Conservation (phyloP, 208 protist genomes). For the Trypanosoma vivax region DNA sequence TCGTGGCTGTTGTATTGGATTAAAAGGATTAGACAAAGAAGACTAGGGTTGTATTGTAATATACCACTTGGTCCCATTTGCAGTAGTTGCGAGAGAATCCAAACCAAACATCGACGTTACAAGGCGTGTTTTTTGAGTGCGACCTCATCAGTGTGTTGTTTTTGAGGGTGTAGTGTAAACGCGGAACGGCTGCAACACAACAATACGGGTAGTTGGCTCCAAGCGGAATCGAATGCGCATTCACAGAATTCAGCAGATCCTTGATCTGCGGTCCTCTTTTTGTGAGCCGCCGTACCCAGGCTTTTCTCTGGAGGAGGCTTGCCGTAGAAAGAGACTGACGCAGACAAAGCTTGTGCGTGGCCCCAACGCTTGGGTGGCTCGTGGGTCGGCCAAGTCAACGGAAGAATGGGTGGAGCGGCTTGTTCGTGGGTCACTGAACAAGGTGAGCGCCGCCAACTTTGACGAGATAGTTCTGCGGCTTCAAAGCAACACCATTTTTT, state of each 20-base stretch:
- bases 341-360: constrained; percentile 74
- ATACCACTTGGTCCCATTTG: too few species aligned
- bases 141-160: too few species aligned
- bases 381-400: constrained; percentile 58
- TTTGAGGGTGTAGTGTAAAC: too few species aligned
- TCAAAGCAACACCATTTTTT: constrained; percentile 58
- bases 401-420: constrained; percentile 79
- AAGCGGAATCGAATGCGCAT: constrained; percentile 9
- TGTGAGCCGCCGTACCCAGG: constrained; percentile 70
- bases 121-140: too few species aligned
- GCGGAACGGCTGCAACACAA: too few species aligned
- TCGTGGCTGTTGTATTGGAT: too few species aligned
- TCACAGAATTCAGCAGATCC: constrained; percentile 76
- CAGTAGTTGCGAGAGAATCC: too few species aligned
- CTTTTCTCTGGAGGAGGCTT: constrained; percentile 83
- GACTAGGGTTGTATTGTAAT: too few species aligned
- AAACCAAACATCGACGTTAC: too few species aligned
- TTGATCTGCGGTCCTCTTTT: constrained; percentile 66
- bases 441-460: constrained; percentile 70
- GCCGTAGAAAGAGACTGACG: constrained; percentile 37
- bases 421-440: constrained; percentile 80
- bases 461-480: constrained; percentile 54
- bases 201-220: background rate
- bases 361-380: constrained; percentile 72
- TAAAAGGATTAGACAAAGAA: too few species aligned